Evolutionary conservation across 2,329 filamentous ascomycete species (phyloP).

Genomic region (Botryotinia narcissicola): DNA sequence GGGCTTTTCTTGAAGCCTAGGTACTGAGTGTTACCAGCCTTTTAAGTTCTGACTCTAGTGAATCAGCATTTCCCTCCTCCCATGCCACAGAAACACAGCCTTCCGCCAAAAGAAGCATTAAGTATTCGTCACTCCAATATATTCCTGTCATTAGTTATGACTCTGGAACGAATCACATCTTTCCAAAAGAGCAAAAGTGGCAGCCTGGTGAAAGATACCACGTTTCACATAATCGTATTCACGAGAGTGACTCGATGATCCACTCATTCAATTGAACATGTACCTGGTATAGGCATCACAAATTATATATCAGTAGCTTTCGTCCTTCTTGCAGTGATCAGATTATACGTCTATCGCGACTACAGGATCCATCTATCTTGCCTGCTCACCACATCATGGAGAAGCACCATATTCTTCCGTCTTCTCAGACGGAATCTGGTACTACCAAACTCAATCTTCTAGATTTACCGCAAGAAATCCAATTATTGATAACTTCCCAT

Average conservation of each 20-base stretch:
- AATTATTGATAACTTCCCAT: conserved; percentile 57
- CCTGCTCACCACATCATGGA: not conserved
- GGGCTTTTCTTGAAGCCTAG: not conserved
- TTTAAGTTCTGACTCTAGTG: not conserved
- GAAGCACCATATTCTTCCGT: not conserved
- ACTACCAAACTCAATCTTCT: conserved; percentile 13
- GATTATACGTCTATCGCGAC: not conserved
- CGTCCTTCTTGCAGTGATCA: not conserved
- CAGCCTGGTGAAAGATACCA: conserved; percentile 7
- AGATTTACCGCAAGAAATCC: conserved; percentile 62
- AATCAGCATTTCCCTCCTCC: not conserved
- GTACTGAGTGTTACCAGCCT: not conserved
- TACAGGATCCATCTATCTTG: not conserved
- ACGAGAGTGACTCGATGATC: not conserved
- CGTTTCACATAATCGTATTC: conserved; percentile 9
- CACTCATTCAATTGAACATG: not conserved
- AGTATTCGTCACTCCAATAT: not conserved
- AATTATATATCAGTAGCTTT: not conserved
- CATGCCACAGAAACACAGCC: not conserved
- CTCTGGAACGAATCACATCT: not conserved
- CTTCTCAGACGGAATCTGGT: not conserved
- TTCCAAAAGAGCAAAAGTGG: conserved; percentile 4
- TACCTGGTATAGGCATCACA: not conserved
- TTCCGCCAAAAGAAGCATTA: not conserved
- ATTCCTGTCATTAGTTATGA: not conserved